Base-by-base conservation (phyloP, 139 green algal genomes). In the Parachlorella kessleri region DNA sequence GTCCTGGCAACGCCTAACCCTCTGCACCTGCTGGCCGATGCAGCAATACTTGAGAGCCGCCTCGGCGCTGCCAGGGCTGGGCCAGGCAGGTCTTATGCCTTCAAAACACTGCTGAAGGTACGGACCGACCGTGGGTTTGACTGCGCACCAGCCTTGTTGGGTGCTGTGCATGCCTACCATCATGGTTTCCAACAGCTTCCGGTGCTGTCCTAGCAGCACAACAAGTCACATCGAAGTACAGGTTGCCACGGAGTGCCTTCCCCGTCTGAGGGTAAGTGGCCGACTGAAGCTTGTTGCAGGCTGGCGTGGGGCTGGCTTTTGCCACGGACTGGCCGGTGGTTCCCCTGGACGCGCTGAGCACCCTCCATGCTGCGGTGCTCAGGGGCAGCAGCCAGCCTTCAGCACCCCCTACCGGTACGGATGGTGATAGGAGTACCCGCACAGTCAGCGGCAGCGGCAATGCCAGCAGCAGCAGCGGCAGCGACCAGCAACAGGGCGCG, bases 311-410 rank as follows among this genome's bases (percentile, higher is more conserved):
- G 2, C 36, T 89, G 3, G 86, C 86, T 0, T 80, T 90, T 66
- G 86, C 55, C 36, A 89, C 79, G 6, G 91, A 95, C 77, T 95
- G 91, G 91, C 91, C 91, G 8, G 85, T 95, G 4, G 88, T 89
- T 5, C 77, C 85, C 23, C 70, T 93, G 30, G 72, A 92, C 23
- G 85, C 91, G 1, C 48, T 89, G 32, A 37, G 30, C 1, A 71
- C 71, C 26, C 64, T 81, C 7, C 24, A 39, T 24, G 76, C 76
- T 28, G 69, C 70, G 24, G 68, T 37, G 8, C 63, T 66, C 18
- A 32, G 37, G 14, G 48, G 30, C 30, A 32, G 35, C 54, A 4
- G 55, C 10, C 30, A 48, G 41, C 3, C 35, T 8, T 24, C 55
- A 6, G 41, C 66, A 40, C 33, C 53, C 28, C n/a, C 21, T 38